phyloP scores from a whole-genome alignment of 2,329 filamentous ascomycete species.

The Colletotrichum kahawae region DNA sequence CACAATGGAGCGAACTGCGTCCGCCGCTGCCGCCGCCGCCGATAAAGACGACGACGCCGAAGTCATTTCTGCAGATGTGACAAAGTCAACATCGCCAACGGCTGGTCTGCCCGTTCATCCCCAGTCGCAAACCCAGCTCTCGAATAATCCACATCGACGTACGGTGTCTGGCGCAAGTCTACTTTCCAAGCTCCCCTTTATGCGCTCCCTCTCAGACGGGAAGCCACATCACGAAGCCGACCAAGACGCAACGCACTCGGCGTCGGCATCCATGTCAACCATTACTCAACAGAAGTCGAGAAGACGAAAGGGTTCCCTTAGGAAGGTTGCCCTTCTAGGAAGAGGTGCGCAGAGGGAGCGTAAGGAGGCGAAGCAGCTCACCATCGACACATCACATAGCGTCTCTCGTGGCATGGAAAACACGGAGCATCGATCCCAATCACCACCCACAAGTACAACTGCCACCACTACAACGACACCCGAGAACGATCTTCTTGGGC shows the following conservation, averaged over 20 bases:
- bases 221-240: slow-evolving; percentile 32
- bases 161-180: slow-evolving; percentile 66
- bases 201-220: slow-evolving; percentile 51
- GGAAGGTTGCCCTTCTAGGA: slow-evolving; percentile 85
- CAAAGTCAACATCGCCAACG: not conserved
- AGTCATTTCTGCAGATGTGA: not conserved
- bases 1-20: not conserved
- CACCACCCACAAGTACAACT: not conserved
- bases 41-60: not conserved
- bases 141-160: slow-evolving; percentile 35
- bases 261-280: slow-evolving; percentile 31
- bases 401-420: slow-evolving; percentile 23
- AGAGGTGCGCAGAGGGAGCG: slow-evolving; percentile 69
- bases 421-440: not conserved
- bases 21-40: not conserved
- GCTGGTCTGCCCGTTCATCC: not conserved
- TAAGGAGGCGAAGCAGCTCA: slow-evolving; percentile 54
- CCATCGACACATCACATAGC: slow-evolving; percentile 44
- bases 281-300: slow-evolving; percentile 56
- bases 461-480: not conserved
- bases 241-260: slow-evolving; percentile 32
- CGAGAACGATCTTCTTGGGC: slow-evolving; percentile 43
- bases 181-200: slow-evolving; percentile 72
- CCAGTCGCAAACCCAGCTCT: not conserved
- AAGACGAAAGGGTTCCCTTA: slow-evolving; percentile 80